A percentile compares a stretch with the other conserved stretches of the same genome.
Evolutionary conservation across 768 basidiomycete genomes (phyloP).

Genomic region (Agaricus bisporus): DNA sequence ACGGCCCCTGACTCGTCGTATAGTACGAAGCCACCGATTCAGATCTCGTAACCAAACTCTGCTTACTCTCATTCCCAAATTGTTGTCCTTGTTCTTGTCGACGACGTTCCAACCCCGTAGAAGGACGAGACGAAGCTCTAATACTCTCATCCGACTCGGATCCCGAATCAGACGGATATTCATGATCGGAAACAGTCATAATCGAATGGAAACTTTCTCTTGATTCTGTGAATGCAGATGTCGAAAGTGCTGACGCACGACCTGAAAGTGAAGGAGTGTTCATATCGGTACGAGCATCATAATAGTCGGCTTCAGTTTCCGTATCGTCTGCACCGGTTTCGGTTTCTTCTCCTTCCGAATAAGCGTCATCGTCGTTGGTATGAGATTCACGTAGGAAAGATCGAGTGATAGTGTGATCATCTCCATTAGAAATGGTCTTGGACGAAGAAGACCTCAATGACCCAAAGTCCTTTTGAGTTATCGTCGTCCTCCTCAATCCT

Average conservation of each 20-base stretch:
- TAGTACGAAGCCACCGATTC: constrained; percentile 29
- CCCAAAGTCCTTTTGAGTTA: constrained; percentile 41
- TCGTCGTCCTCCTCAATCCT: constrained; percentile 32
- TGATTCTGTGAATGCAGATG: constrained; percentile 24
- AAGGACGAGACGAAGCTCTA: constrained; percentile 32
- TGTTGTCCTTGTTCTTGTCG: not conserved
- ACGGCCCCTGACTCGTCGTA: constrained; percentile 16
- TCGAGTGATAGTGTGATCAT: constrained; percentile 35
- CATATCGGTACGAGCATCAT: constrained; percentile 71
- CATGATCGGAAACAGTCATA: constrained; percentile 65
- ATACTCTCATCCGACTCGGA: constrained; percentile 66
- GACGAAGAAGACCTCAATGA: constrained; percentile 15
- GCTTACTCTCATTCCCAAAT: too few relatives aligned
- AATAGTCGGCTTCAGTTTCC: constrained; percentile 64
- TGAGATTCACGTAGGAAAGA: constrained; percentile 26
- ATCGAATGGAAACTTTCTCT: constrained; percentile 74
- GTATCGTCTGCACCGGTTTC: constrained; percentile 37
- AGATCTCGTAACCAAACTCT: constrained; percentile 12
- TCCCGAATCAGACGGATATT: constrained; percentile 45
- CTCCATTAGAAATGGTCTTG: constrained; percentile 11
- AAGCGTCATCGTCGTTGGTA: constrained; percentile 18
- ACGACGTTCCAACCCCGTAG: constrained; percentile 2
- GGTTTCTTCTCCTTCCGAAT: constrained; percentile 24
- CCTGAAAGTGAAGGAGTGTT: constrained; percentile 55
- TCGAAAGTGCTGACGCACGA: constrained; percentile 17